phyloP scores from a whole-genome alignment of 1,284 basidiomycete genomes.

The Leccinum glutinopallens region DNA sequence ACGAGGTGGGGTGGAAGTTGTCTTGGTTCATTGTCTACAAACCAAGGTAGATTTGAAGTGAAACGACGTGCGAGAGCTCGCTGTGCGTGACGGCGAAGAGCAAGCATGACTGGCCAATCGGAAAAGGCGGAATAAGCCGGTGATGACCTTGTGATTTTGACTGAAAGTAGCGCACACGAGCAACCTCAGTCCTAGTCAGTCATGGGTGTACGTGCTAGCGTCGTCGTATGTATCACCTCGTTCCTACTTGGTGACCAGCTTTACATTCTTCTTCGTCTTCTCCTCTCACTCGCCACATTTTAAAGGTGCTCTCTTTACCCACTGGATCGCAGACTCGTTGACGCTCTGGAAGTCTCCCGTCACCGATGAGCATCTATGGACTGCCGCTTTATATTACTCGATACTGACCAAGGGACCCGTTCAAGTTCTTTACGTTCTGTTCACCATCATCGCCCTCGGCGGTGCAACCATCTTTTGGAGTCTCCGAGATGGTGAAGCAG shows the following conservation, averaged over 20 bases:
- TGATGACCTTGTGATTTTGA: slow-evolving; percentile 25
- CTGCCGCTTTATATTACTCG: slow-evolving; percentile 76
- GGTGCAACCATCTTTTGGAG: slow-evolving; percentile 73
- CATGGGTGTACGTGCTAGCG: slow-evolving; percentile 68
- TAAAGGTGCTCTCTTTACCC: slow-evolving; percentile 75
- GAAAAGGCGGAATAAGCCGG: slow-evolving; percentile 20
- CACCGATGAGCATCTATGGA: slow-evolving; percentile 77
- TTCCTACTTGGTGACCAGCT: slow-evolving; percentile 69
- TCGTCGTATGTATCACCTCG: slow-evolving; percentile 73
- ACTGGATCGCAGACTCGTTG: slow-evolving; percentile 85
- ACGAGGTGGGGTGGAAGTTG: slow-evolving; percentile 38
- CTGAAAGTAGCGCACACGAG: slow-evolving; percentile 18
- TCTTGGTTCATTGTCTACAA: slow-evolving; percentile 47
- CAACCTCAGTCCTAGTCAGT: slow-evolving; percentile 3
- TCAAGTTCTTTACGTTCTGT: slow-evolving; percentile 56
- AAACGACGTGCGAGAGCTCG: slow-evolving; percentile 6
- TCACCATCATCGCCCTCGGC: slow-evolving; percentile 56
- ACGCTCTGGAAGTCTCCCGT: slow-evolving; percentile 83
- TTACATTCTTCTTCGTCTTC: not conserved
- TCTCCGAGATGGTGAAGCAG: slow-evolving; percentile 71
- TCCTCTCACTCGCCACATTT: not conserved
- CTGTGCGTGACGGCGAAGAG: slow-evolving; percentile 18
- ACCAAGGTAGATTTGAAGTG: slow-evolving; percentile 46
- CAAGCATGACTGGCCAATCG: slow-evolving; percentile 20
- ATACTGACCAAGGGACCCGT: slow-evolving; percentile 67